These are phyloP conservation scores for Silene conica DNA, from an alignment of 148 eudicot species.

Conservation along the genomic window DNA sequence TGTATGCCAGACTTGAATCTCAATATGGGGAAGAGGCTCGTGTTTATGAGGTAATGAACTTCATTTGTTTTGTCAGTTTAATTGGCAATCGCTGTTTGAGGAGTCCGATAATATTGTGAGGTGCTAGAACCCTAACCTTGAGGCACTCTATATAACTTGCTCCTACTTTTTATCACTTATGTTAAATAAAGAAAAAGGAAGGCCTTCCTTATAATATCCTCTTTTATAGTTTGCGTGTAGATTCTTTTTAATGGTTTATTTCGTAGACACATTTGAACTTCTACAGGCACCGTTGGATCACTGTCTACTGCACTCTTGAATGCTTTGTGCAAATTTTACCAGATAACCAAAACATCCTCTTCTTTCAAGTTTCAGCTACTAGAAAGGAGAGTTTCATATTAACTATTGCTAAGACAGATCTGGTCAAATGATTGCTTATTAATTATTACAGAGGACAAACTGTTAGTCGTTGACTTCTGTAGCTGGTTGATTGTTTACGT, in stretches of 20 bases:
- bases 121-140: background rate
- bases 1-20: slow-evolving; percentile 46
- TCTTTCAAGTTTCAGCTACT: background rate
- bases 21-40: slow-evolving; percentile 24
- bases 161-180: background rate
- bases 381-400: background rate
- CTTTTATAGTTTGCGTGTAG: background rate
- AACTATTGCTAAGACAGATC: background rate
- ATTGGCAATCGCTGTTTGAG: background rate
- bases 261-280: background rate
- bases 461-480: background rate
- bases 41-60: slow-evolving; percentile 55
- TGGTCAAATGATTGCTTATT: background rate
- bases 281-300: background rate
- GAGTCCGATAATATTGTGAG: background rate
- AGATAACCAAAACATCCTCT: background rate
- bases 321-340: background rate
- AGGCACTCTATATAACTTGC: background rate
- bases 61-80: background rate
- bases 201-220: background rate
- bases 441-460: background rate
- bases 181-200: slow-evolving; percentile 4
- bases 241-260: background rate
- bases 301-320: background rate
- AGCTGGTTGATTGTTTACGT: background rate